These are phyloP conservation scores for Ceratobasidium sp. DNA, from an alignment of 1,284 basidiomycete species.

Conservation along the genomic window DNA sequence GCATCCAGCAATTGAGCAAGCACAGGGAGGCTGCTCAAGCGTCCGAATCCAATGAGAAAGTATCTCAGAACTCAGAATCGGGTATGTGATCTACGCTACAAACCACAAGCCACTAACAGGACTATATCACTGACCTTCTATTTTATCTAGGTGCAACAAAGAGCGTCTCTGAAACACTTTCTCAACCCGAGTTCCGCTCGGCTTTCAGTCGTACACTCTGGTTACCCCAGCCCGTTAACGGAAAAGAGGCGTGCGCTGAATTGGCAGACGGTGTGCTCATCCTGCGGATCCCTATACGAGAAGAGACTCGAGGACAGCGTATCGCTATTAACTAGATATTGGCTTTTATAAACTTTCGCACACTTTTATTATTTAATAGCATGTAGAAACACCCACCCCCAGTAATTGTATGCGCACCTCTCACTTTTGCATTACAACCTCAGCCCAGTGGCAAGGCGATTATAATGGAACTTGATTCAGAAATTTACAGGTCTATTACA, in stretches of 20 bases:
- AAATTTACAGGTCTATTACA: background rate
- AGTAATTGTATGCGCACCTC: background rate
- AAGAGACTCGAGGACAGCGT: slow-evolving; percentile 12
- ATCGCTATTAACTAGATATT: slow-evolving; percentile 14
- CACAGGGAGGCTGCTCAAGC: background rate
- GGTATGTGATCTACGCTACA: background rate
- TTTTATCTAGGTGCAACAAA: background rate
- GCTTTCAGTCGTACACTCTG: slow-evolving; percentile 74
- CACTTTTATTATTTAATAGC: no score
- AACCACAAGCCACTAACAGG: background rate
- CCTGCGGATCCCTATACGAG: slow-evolving; percentile 24
- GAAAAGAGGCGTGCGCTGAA: slow-evolving; percentile 70
- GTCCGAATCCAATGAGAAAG: background rate
- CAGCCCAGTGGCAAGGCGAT: background rate
- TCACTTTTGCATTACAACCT: background rate
- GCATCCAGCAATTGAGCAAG: background rate
- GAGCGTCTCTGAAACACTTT: background rate
- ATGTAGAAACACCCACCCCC: no score
- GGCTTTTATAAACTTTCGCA: no score
- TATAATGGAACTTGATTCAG: background rate
- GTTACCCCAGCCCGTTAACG: slow-evolving; percentile 74
- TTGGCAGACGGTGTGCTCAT: slow-evolving; percentile 77
- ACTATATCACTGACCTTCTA: background rate
- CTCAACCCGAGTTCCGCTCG: slow-evolving; percentile 56
- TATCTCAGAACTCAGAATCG: background rate